A percentile compares a stretch with the other conserved stretches of the same genome.
Conservation (phyloP, 148 eudicot species). For the Heliamphora exappendiculata region DNA sequence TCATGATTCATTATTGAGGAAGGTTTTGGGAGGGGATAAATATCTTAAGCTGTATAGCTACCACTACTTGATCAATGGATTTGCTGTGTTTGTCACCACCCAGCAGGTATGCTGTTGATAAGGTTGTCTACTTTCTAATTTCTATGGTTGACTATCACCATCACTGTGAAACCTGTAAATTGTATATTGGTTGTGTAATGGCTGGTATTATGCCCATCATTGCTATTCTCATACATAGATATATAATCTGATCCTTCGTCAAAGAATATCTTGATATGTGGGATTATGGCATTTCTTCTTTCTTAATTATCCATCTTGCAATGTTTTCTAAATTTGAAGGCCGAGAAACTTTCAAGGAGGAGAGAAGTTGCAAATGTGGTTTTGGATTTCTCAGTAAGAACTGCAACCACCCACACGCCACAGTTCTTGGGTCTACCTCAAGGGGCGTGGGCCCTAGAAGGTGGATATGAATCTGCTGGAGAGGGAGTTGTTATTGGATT, state of each 20-base stretch:
- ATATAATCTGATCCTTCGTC: no score
- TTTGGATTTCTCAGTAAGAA: conserved; percentile 79
- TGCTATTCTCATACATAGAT: no score
- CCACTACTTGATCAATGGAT: conserved; percentile 95
- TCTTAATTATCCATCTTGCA: conserved; percentile 4
- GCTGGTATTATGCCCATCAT: no score
- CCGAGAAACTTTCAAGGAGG: conserved; percentile 64
- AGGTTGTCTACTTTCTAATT: neutral
- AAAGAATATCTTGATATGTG: no score
- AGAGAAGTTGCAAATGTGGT: conserved; percentile 86
- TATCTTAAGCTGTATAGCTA: conserved; percentile 90
- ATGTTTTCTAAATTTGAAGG: conserved; percentile 36
- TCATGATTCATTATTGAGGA: conserved; percentile 80
- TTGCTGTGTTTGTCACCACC: conserved; percentile 82
- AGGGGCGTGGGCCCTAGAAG: conserved; percentile 91
- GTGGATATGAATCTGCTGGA: conserved; percentile 83
- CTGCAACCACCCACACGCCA: conserved; percentile 88
- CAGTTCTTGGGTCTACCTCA: conserved; percentile 88
- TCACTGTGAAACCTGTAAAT: no score
- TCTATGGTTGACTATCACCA: neutral
- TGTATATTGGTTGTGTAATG: no score
- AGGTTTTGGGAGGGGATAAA: conserved; percentile 63
- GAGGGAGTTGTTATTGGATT: conserved; percentile 90
- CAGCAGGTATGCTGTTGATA: conserved; percentile 59
- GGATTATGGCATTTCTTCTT: no score